A percentile compares a stretch with the other conserved stretches of the same genome.
Conservation (phyloP, 208 protist species). For the Strigomonas culicis region DNA sequence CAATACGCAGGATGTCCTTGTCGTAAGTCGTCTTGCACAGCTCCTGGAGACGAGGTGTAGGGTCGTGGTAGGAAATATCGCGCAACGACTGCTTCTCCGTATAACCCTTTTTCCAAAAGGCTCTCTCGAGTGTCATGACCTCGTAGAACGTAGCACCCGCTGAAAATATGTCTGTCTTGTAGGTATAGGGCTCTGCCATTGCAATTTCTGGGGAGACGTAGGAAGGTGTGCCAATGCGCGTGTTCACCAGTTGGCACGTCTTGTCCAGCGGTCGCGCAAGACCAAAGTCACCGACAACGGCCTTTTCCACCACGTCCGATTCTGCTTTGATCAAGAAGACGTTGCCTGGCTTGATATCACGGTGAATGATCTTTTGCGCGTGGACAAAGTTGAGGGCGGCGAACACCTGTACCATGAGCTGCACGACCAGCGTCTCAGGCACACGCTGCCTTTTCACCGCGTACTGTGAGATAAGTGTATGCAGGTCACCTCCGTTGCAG, state of each 20-base stretch:
- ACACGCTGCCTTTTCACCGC: slow-evolving; percentile 14
- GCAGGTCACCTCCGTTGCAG: slow-evolving; percentile 79
- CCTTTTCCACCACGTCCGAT: slow-evolving; percentile 20
- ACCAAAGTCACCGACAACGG: slow-evolving; percentile 87
- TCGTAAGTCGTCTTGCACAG: slow-evolving; percentile 27
- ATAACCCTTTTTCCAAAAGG: slow-evolving; percentile 62
- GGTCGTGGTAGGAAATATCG: slow-evolving; percentile 50
- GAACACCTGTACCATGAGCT: slow-evolving; percentile 78
- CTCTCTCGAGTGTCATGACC: slow-evolving; percentile 51
- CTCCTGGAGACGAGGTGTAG: slow-evolving; percentile 40
- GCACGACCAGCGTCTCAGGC: slow-evolving; percentile 44
- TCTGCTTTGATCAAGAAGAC: slow-evolving; percentile 49
- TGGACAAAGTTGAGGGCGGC: slow-evolving; percentile 88
- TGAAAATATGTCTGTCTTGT: slow-evolving; percentile 93
- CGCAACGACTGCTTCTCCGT: slow-evolving; percentile 50
- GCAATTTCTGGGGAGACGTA: slow-evolving; percentile 94
- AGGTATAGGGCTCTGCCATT: slow-evolving; percentile 83
- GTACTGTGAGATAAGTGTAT: slow-evolving; percentile 49
- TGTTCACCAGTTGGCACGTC: slow-evolving; percentile 58
- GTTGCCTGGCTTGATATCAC: slow-evolving; percentile 92
- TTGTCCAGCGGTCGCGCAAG: slow-evolving; percentile 72
- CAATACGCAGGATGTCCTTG: slow-evolving; percentile 26
- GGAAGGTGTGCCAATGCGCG: slow-evolving; percentile 86
- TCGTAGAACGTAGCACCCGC: slow-evolving; percentile 89
- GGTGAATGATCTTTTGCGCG: slow-evolving; percentile 76